A percentile compares a stretch with the other conserved stretches of the same genome.
phyloP scores from a whole-genome alignment of 2,329 filamentous ascomycete species.

The Nannizziopsis arthrosporioides region DNA sequence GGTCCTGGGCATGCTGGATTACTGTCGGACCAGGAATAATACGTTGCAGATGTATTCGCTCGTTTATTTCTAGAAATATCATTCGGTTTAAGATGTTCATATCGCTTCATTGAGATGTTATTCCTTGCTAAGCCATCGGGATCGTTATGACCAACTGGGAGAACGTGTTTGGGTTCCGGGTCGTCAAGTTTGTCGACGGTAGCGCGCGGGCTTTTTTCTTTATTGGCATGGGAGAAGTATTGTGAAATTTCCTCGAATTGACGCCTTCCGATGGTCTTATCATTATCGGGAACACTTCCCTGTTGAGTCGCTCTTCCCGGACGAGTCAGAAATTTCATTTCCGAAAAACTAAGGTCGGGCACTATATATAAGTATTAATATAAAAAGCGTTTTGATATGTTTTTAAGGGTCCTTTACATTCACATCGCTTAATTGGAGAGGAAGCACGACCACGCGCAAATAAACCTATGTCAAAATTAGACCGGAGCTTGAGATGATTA shows the following conservation, averaged over 20 bases:
- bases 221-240: slow-evolving; percentile 7
- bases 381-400: not conserved
- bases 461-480: slow-evolving; percentile 27
- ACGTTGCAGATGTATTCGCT: slow-evolving; percentile 2
- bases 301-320: not conserved
- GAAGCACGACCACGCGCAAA: slow-evolving; percentile 30
- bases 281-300: not conserved
- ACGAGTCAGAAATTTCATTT: slow-evolving; percentile 37
- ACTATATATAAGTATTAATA: slow-evolving; percentile 28
- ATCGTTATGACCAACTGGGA: no score
- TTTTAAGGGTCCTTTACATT: slow-evolving; percentile 13
- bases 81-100: not conserved
- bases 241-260: slow-evolving; percentile 2
- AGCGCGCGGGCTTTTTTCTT: not conserved
- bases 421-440: slow-evolving; percentile 19
- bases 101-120: not conserved
- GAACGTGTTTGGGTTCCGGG: no score
- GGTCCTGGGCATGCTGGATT: not conserved
- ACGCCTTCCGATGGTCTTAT: not conserved
- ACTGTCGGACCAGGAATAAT: slow-evolving; percentile 10
- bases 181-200: no score
- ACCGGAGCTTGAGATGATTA: slow-evolving; percentile 26
- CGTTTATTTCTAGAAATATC: not conserved
- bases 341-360: slow-evolving; percentile 43
- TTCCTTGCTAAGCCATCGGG: no score